Evolutionary conservation across 1,139 yeast species (phyloP), one percentile per base, ranked within the genome.

Genomic region (Geotrichum europaeum): DNA sequence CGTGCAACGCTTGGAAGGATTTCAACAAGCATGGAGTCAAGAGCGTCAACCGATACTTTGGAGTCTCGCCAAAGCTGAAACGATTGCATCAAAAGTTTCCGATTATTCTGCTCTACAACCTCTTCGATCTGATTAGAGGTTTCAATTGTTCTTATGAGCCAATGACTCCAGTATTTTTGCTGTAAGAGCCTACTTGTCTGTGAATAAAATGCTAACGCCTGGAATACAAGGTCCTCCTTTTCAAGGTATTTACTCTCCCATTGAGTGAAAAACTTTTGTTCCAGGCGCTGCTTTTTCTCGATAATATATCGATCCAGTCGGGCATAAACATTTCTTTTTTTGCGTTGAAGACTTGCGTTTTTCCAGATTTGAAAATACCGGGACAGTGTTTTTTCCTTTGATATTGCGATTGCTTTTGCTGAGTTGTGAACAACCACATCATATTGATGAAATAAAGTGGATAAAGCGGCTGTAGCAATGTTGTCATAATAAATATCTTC

Each of bases 231-330:
- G 9, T 40, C 51, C 22, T 51, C 34, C 12, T 53, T 22, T 13
- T 59, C 51, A 47, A 50, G 28, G 5, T 32, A 43, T 18, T 24
- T 49, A 18, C 49, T 52, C 22, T 25, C 36, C 63, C 63, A 61
- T 24, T 43, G 28, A 18, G 50, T 47, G 28, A 61, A 45, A 18
- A 52, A 53, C 12, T 30, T 43, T 7, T 32, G 47, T 15, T 55
- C 36, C 2, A 59, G 49, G 9, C 12, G 32, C 1, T 10, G 18
- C 12, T 53, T 34, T 30, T 45, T 50, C 12, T 53, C 54, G 3
- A 18, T 49, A 22, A 15, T 43, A 20, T 36, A 58, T n/a, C 32
- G 18, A 13, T 45, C 34, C 7, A 55, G 22, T 12, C 43, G 49
- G 20, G n/a, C 47, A 15, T 24, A 40, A 9, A 55, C 32, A 25